Percentiles rank a stretch among this genome's conserved stretches.
These are phyloP conservation scores for Cavenderia fasciculata DNA, from an alignment of 78 protist species.

Conservation along the genomic window DNA sequence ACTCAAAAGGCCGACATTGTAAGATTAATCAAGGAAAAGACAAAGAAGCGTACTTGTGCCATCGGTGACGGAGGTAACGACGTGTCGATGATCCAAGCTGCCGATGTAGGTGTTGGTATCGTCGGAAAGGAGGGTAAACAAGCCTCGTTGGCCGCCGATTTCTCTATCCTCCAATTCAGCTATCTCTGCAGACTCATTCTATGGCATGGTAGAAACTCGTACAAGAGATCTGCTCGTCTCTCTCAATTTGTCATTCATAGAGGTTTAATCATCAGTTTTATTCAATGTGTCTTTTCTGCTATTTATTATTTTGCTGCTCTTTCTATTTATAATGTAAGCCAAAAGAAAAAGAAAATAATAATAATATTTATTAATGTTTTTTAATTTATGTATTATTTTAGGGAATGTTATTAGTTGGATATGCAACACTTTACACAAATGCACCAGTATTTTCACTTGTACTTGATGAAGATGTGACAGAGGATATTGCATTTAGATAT, in stretches of 20 bases:
- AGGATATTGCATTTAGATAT: slow-evolving; percentile 81
- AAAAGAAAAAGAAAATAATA: too few species aligned
- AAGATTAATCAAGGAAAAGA: slow-evolving; percentile 78
- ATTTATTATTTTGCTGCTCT: slow-evolving; percentile 95
- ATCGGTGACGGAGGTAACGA: slow-evolving; percentile 99
- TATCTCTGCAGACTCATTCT: slow-evolving; percentile 83
- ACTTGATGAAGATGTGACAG: slow-evolving; percentile 91
- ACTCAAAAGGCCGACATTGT: slow-evolving; percentile 96
- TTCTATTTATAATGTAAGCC: slow-evolving; percentile 92
- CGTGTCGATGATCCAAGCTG: slow-evolving; percentile 98
- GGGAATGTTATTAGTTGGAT: slow-evolving; percentile 90
- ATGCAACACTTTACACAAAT: slow-evolving; percentile 96
- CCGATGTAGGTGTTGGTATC: slow-evolving; percentile 97
- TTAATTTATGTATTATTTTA: too few species aligned
- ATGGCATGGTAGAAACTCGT: slow-evolving; percentile 97
- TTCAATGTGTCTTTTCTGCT: slow-evolving; percentile 96
- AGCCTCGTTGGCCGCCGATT: slow-evolving; percentile 98
- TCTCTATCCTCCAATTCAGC: slow-evolving; percentile 92
- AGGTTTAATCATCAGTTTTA: slow-evolving; percentile 97
- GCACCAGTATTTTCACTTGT: slow-evolving; percentile 96
- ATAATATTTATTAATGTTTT: not conserved
- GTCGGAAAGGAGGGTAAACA: slow-evolving; percentile 99
- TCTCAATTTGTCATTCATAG: slow-evolving; percentile 97
- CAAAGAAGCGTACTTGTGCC: slow-evolving; percentile 84
- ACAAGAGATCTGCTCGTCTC: slow-evolving; percentile 88